phyloP scores from a whole-genome alignment of 1,284 basidiomycete species.

The Leccinum solheimii region DNA sequence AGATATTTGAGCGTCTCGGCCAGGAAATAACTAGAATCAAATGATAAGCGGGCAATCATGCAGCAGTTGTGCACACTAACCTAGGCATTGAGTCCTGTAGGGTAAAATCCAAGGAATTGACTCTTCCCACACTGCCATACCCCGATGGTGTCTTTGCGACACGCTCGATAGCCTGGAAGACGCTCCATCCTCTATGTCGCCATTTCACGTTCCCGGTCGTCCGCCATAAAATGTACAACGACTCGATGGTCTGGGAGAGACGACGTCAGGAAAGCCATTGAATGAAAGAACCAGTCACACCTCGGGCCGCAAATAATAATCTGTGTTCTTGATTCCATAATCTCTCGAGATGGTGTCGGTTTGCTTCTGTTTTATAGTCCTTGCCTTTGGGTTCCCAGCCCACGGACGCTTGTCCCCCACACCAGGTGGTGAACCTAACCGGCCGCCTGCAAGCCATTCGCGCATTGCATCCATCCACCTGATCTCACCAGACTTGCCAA shows the following conservation, averaged over 20 bases:
- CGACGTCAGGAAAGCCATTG: neutral
- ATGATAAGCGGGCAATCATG: neutral
- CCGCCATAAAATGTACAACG: slow-evolving; percentile 69
- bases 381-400: slow-evolving; percentile 26
- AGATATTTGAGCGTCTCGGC: slow-evolving; percentile 76
- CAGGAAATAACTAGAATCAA: slow-evolving; percentile 56
- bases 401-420: slow-evolving; percentile 41
- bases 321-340: slow-evolving; percentile 40
- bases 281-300: slow-evolving; percentile 36
- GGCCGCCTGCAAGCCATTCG: slow-evolving; percentile 49
- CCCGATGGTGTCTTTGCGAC: slow-evolving; percentile 54
- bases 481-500: slow-evolving; percentile 31
- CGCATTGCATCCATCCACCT: slow-evolving; percentile 56
- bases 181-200: slow-evolving; percentile 75
- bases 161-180: slow-evolving; percentile 71
- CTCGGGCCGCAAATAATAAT: slow-evolving; percentile 65
- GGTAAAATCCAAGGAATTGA: slow-evolving; percentile 41
- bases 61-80: slow-evolving; percentile 36
- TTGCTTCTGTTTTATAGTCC: slow-evolving; percentile 24
- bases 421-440: slow-evolving; percentile 53
- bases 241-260: slow-evolving; percentile 58
- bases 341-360: slow-evolving; percentile 39
- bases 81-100: slow-evolving; percentile 67
- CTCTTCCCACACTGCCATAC: slow-evolving; percentile 56
- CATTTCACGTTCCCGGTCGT: slow-evolving; percentile 67